A percentile compares a stretch with the other conserved stretches of the same genome.
Conservation (phyloP, 257 asterid genomes). For the Echites panduratus region DNA sequence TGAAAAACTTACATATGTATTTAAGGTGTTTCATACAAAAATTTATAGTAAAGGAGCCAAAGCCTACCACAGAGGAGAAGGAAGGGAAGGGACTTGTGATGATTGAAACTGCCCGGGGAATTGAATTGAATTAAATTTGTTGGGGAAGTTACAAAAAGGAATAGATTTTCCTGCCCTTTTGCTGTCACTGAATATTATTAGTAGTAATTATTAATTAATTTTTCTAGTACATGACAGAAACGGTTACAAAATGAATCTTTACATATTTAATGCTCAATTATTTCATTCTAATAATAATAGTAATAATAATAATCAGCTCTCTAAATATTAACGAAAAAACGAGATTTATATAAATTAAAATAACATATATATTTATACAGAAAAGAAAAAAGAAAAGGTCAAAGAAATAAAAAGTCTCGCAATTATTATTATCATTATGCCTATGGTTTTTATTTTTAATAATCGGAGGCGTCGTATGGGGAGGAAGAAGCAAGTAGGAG, state of each 20-base stretch:
- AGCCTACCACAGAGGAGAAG: too few species aligned
- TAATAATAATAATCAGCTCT: background rate
- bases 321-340: background rate
- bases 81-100: conserved; percentile 2
- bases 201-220: conserved; percentile 6
- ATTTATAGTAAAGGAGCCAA: too few species aligned
- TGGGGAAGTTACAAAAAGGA: conserved; percentile 12
- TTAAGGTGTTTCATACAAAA: too few species aligned
- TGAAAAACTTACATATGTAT: too few species aligned
- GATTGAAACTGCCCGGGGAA: background rate
- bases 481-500: conserved; percentile 16
- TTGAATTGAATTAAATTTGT: conserved; percentile 10
- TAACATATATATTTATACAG: background rate
- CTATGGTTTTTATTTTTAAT: conserved; percentile 30
- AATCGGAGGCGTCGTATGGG: conserved; percentile 1
- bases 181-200: conserved; percentile 12
- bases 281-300: background rate
- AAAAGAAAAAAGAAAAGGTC: background rate
- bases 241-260: background rate
- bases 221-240: background rate
- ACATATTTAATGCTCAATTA: background rate
- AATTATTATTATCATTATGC: conserved; percentile 38
- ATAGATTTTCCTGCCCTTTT: conserved; percentile 16
- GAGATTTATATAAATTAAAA: background rate
- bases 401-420: conserved; percentile 8